Base-by-base conservation (phyloP, 1,284 basidiomycete species). In the Hortiboletus rubellus region DNA sequence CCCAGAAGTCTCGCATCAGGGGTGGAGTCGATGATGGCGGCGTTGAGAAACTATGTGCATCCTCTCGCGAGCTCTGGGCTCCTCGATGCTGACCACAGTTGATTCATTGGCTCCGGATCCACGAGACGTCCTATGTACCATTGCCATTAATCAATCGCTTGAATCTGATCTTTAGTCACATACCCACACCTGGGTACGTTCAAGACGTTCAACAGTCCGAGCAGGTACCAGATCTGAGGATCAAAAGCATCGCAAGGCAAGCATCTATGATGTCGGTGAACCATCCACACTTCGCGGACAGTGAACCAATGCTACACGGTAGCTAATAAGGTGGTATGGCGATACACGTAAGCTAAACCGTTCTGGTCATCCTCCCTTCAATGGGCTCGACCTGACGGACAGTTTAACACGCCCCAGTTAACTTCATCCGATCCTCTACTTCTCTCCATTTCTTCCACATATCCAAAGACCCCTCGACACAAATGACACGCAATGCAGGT, bases 401-500 rank as follows among this genome's bases (percentile, higher is more conserved):
- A 24, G 27, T 24, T 56, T 22, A 59, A 42, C 41, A 52, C 14
- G 53, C 24, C 24, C 46, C 58, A 2, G 36, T 41, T 54, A 59
- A 44, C 40, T 58, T 68, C 60, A 71, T 71, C 37, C 55, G 54
- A 30, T 68, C 57, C 40, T 69, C 71, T 34, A 69, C 67, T 9
- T 70, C 69, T 40, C 66, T 57, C 67, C 67, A 69, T 18, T 57
- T 73, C 18, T 47, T 60, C 69, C 66, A 72, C 47, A 65, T 62
- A 22, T 69, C 71, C 55, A 70, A 44, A 30, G 64, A 57, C 3
- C 67, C 67, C 15, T 69, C 67, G 10, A 72, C 67, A 30, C 58
- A 61, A 9, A 69, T 69, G 3, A 60, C 59, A 10, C 64, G 68
- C 53, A 72, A 53, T 2, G 54, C 57, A 3, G 67, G 67, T 1